Percentiles rank a stretch among this genome's conserved stretches.
phyloP scores from a whole-genome alignment of 805 yeast genomes.

The Wickerhamomyces tratensis region DNA sequence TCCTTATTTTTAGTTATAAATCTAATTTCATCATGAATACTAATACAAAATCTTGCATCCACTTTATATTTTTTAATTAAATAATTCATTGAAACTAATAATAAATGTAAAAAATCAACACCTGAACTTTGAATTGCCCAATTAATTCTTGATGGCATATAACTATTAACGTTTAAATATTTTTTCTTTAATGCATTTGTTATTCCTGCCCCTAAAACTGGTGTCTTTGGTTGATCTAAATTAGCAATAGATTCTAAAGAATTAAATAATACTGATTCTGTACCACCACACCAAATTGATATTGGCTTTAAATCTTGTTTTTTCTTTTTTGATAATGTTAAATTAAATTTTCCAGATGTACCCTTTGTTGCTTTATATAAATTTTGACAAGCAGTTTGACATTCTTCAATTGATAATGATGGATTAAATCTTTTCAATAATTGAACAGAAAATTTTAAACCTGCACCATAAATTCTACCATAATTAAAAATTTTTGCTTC shows the following conservation, averaged over 20 bases:
- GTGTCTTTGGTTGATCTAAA: constrained; percentile 74
- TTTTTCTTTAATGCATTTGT: constrained; percentile 68
- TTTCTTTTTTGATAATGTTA: constrained; percentile 15
- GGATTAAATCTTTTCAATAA: constrained; percentile 79
- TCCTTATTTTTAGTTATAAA: constrained; percentile 69
- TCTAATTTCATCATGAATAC: constrained; percentile 94
- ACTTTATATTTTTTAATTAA: constrained; percentile 52
- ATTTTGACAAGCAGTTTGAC: constrained; percentile 49
- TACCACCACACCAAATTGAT: constrained; percentile 71
- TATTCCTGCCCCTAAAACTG: constrained; percentile 87
- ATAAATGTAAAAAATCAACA: constrained; percentile 85
- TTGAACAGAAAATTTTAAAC: constrained; percentile 81
- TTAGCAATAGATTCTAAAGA: constrained; percentile 81
- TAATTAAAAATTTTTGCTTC: constrained; percentile 95
- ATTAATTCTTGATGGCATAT: constrained; percentile 83
- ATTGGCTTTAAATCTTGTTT: constrained; percentile 22
- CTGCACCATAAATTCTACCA: constrained; percentile 98
- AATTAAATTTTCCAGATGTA: constrained; percentile 21
- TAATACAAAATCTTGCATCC: constrained; percentile 69
- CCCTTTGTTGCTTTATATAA: constrained; percentile 87
- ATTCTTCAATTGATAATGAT: constrained; percentile 52
- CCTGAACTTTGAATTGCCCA: constrained; percentile 99
- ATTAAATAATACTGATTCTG: constrained; percentile 89
- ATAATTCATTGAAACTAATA: constrained; percentile 83
- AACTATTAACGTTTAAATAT: constrained; percentile 56